Base-by-base conservation (phyloP, 306 rosid genomes). In the Cucurbita moschata region DNA sequence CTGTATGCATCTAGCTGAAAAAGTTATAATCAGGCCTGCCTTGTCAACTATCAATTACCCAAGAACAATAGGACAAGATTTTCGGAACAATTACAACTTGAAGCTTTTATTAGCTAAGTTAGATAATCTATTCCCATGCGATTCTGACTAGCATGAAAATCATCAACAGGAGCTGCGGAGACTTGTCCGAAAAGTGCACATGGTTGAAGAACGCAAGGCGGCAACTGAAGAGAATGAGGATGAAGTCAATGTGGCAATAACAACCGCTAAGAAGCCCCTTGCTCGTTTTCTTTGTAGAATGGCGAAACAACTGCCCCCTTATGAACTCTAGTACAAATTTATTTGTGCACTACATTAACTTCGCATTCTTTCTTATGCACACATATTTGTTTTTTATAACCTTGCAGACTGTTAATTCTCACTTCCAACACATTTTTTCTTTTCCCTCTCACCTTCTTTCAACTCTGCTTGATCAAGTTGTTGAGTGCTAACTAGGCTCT, bases 161-260 rank as follows among this genome's bases (percentile, higher is more conserved):
- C 72, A 67, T 65, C 60, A 10, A 69, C 89, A 90, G 99, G 99
- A 87, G 85, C 79, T 94, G 85, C 87, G 95, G 10, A 94, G 84
- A 82, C 91, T 94, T 63, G 89, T 90, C 1, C 86, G 95, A 2
- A 83, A 79, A 80, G 87, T 89, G 75, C 87, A 84, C 52, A 76
- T 71, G 37, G 42, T 75, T 72, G 81, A 87, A 75, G 89, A 86
- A 71, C 82, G 7, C 78, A 59, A 83, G 60, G 75, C 67, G 23
- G 75, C 18, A 18, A 52, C 40, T 26, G 90, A 86, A 74, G 89
- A 84, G 68, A 88, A 86, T 42, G 67, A 75, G 79, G 83, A 71
- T 79, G 78, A 85, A 60, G 66, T 69, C 72, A 89, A 83, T 70
- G 78, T 60, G 51, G 79, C 76, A 1, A 67, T 68, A 47, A 54